Evolutionary conservation across 1,139 yeast genomes (phyloP).

Genomic region (Suhomyces kunorum): DNA sequence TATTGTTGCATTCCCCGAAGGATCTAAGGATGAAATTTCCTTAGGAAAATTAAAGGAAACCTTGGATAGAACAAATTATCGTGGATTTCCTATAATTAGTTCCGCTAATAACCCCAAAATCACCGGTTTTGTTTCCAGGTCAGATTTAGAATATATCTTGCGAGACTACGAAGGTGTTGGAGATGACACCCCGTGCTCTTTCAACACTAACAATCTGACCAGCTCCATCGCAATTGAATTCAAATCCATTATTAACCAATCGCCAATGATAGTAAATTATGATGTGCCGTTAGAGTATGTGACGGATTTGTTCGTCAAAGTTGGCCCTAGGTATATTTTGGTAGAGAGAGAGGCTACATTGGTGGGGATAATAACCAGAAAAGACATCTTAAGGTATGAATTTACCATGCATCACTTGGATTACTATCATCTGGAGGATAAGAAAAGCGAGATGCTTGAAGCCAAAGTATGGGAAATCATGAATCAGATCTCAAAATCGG

Average conservation of each 20-base stretch:
- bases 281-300: conserved; percentile 61
- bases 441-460: conserved; percentile 30
- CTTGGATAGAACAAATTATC: conserved; percentile 39
- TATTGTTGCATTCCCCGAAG: conserved; percentile 51
- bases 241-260: conserved; percentile 49
- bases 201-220: conserved; percentile 14
- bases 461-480: conserved; percentile 41
- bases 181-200: conserved; percentile 25
- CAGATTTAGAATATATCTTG: conserved; percentile 33
- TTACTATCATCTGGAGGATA: conserved; percentile 15
- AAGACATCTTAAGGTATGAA: conserved; percentile 64
- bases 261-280: conserved; percentile 64
- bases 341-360: conserved; percentile 57
- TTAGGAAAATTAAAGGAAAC: conserved; percentile 39
- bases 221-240: conserved; percentile 29
- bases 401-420: conserved; percentile 33
- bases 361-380: conserved; percentile 64
- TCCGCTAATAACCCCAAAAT: conserved; percentile 35
- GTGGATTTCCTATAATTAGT: conserved; percentile 58
- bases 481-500: conserved; percentile 24
- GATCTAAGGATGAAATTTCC: conserved; percentile 31
- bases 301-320: conserved; percentile 67
- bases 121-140: conserved; percentile 38
- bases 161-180: conserved; percentile 17
- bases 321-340: conserved; percentile 78